These are phyloP conservation scores for Leccinum pellstonianum DNA, from an alignment of 768 basidiomycete species.

Conservation along the genomic window DNA sequence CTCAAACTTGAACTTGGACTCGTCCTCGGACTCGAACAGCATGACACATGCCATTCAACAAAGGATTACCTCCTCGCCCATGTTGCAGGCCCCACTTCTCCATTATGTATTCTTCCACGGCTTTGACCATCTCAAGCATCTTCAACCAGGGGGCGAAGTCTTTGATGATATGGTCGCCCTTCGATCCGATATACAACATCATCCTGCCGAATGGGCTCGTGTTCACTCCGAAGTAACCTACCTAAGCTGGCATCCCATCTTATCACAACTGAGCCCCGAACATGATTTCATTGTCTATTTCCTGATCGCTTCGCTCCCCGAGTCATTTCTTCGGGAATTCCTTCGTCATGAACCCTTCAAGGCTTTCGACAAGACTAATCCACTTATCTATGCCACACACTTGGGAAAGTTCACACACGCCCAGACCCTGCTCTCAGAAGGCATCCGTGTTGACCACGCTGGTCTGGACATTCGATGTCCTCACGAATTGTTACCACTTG, in stretches of 20 bases:
- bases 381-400: not conserved
- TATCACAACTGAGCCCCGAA: not conserved
- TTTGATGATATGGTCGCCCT: not conserved
- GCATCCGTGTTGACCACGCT: not conserved
- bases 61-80: not conserved
- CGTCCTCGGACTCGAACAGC: not conserved
- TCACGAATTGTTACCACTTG: not conserved
- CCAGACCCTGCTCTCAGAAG: not conserved
- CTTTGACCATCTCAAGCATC: not conserved
- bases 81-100: not conserved
- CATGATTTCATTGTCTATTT: not conserved
- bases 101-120: not conserved
- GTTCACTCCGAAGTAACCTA: not conserved
- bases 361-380: not conserved
- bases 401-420: not conserved
- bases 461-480: not conserved
- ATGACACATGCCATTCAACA: too few relatives aligned
- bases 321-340: not conserved
- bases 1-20: not conserved
- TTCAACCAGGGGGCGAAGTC: not conserved
- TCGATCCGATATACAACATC: not conserved
- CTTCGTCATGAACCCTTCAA: slow-evolving; percentile 1
- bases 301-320: not conserved
- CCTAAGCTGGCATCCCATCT: too few relatives aligned
- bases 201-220: not conserved